These are phyloP conservation scores for Fusarium algeriense DNA, from an alignment of 2,329 filamentous ascomycete genomes.

Conservation along the genomic window DNA sequence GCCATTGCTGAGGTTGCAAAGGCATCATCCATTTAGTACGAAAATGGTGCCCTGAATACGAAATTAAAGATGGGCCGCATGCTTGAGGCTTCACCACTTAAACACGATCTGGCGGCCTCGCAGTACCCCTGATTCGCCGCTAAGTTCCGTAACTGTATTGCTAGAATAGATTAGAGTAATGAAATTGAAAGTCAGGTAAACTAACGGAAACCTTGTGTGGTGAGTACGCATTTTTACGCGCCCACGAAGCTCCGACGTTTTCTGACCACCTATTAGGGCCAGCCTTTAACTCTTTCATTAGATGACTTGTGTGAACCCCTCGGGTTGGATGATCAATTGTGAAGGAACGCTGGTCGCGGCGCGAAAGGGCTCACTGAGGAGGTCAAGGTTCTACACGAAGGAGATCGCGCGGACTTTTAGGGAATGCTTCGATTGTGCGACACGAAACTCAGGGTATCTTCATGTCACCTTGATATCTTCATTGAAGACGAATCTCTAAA, in stretches of 20 bases:
- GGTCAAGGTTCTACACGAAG: not conserved
- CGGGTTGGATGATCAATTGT: not conserved
- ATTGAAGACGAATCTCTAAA: not conserved
- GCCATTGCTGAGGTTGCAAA: too few species aligned
- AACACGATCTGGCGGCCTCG: not conserved
- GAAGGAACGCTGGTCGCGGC: accelerated
- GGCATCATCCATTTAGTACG: not conserved
- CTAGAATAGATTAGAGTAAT: too few species aligned
- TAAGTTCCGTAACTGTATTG: too few species aligned
- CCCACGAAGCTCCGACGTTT: too few species aligned
- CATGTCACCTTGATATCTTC: not conserved
- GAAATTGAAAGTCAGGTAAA: not conserved
- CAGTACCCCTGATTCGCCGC: not conserved
- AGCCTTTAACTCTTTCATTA: not conserved
- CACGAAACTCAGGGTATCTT: not conserved
- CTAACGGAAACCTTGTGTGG: not conserved
- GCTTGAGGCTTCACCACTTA: not conserved
- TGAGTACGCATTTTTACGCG: not conserved
- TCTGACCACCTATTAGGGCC: not conserved
- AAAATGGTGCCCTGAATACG: not conserved
- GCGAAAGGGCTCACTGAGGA: not conserved
- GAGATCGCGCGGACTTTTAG: too few species aligned
- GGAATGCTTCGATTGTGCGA: not conserved
- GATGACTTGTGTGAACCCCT: not conserved
- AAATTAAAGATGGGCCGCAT: not conserved